Evolutionary conservation across 2,329 filamentous ascomycete species (phyloP).

Genomic region (Domatiomyces catenatus): DNA sequence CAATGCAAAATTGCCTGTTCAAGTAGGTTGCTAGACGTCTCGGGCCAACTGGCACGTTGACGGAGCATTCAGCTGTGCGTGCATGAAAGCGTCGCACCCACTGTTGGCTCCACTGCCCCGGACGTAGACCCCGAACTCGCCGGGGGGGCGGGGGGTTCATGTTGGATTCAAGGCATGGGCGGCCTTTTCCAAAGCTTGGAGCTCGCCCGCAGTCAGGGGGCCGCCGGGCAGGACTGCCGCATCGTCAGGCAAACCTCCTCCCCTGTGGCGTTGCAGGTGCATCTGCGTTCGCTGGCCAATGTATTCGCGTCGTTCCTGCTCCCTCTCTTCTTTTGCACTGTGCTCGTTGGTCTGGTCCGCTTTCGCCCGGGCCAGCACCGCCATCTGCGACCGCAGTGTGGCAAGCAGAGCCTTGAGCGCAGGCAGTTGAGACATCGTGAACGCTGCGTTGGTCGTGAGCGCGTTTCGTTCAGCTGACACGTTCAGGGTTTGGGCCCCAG

Average conservation of each 20-base stretch:
- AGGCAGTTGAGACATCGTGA: slow-evolving; percentile 70
- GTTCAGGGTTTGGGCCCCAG: slow-evolving; percentile 32
- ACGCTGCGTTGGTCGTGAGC: slow-evolving; percentile 39
- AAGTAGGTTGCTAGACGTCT: neutral
- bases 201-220: slow-evolving; percentile 12
- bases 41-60: neutral
- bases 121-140: neutral
- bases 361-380: slow-evolving; percentile 21
- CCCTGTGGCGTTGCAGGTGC: slow-evolving; percentile 49
- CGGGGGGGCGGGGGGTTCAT: slow-evolving; percentile 2
- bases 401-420: slow-evolving; percentile 57
- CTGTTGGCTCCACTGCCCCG: neutral
- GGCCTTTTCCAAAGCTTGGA: slow-evolving; percentile 17
- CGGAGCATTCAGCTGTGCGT: neutral
- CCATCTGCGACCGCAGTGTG: slow-evolving; percentile 50
- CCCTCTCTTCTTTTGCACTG: slow-evolving; percentile 37
- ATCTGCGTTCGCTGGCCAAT: slow-evolving; percentile 64
- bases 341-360: slow-evolving; percentile 21
- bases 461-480: slow-evolving; percentile 27
- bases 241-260: slow-evolving; percentile 5
- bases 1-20: neutral
- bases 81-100: neutral
- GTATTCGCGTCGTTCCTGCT: slow-evolving; percentile 61
- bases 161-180: slow-evolving; percentile 15
- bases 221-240: slow-evolving; percentile 7